Evolutionary conservation across 768 basidiomycete genomes (phyloP).

Genomic region (Podaxis carcinomalis): DNA sequence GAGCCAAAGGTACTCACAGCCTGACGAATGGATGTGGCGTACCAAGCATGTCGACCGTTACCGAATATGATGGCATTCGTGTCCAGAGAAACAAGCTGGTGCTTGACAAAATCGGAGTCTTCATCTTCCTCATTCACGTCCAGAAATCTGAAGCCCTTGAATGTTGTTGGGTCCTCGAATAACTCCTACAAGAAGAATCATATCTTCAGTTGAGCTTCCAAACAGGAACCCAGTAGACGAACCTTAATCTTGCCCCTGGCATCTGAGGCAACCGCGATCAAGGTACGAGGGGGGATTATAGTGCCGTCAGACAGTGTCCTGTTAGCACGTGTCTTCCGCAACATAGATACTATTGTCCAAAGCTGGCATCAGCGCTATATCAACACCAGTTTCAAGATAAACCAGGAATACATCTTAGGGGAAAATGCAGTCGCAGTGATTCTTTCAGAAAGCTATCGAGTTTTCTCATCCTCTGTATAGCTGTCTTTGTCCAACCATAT

Average conservation of each 20-base stretch:
- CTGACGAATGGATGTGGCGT: background rate
- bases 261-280: slow-evolving; percentile 23
- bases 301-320: slow-evolving; percentile 42
- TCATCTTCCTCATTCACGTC: slow-evolving; percentile 20
- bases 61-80: slow-evolving; percentile 25
- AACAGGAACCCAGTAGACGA: background rate
- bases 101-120: slow-evolving; percentile 15
- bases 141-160: slow-evolving; percentile 37
- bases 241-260: slow-evolving; percentile 27
- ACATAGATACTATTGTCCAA: too few relatives aligned
- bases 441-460: slow-evolving; percentile 45
- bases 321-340: slow-evolving; percentile 29
- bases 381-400: background rate
- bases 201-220: too few relatives aligned
- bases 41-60: slow-evolving; percentile 27
- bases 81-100: slow-evolving; percentile 23
- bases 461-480: slow-evolving; percentile 34
- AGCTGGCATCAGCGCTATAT: slow-evolving; percentile 23
- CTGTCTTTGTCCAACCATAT: slow-evolving; percentile 32
- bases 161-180: slow-evolving; percentile 25
- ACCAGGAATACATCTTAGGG: slow-evolving; percentile 16
- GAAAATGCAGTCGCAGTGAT: slow-evolving; percentile 18
- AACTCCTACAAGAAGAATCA: background rate
- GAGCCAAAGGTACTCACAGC: background rate
- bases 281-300: slow-evolving; percentile 9